phyloP scores from a whole-genome alignment of 2,329 filamentous ascomycete species.

The Neocucurbitaria cava region DNA sequence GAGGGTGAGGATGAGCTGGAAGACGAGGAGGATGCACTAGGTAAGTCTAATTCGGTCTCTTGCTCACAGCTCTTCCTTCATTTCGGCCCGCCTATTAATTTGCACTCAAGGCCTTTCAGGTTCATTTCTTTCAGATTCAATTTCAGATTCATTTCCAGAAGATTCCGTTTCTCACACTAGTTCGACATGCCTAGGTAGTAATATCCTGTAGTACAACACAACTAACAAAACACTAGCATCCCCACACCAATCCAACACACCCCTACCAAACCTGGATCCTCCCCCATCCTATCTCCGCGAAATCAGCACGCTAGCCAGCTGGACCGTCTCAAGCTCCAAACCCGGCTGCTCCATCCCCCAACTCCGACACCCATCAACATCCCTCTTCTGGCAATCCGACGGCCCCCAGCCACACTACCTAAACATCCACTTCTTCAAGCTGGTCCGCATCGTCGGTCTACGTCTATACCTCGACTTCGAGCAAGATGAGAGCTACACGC shows the following conservation, averaged over 20 bases:
- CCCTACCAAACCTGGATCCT: slow-evolving; percentile 32
- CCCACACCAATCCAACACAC: slow-evolving; percentile 16
- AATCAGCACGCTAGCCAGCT: slow-evolving; percentile 82
- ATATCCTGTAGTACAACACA: neutral
- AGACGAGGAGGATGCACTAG: slow-evolving; percentile 35
- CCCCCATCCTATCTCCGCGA: slow-evolving; percentile 69
- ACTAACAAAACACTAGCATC: slow-evolving; percentile 20
- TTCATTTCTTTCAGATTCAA: too few species aligned
- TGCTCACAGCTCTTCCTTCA: neutral
- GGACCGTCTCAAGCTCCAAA: slow-evolving; percentile 83
- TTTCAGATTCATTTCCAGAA: too few species aligned
- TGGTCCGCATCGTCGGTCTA: slow-evolving; percentile 78
- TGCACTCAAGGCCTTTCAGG: too few species aligned
- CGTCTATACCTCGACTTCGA: slow-evolving; percentile 90
- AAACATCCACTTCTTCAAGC: slow-evolving; percentile 85
- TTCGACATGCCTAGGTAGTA: neutral
- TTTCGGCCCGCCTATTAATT: too few species aligned
- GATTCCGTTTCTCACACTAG: neutral
- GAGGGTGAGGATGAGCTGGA: slow-evolving; percentile 58
- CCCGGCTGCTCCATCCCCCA: slow-evolving; percentile 80
- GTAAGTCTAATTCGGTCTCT: slow-evolving; percentile 15
- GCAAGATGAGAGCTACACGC: slow-evolving; percentile 94
- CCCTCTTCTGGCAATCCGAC: slow-evolving; percentile 84
- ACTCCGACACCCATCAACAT: slow-evolving; percentile 74
- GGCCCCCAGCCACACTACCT: slow-evolving; percentile 83